Evolutionary conservation across 257 asterid genomes (phyloP).

Genomic region (Eustoma russellianum): DNA sequence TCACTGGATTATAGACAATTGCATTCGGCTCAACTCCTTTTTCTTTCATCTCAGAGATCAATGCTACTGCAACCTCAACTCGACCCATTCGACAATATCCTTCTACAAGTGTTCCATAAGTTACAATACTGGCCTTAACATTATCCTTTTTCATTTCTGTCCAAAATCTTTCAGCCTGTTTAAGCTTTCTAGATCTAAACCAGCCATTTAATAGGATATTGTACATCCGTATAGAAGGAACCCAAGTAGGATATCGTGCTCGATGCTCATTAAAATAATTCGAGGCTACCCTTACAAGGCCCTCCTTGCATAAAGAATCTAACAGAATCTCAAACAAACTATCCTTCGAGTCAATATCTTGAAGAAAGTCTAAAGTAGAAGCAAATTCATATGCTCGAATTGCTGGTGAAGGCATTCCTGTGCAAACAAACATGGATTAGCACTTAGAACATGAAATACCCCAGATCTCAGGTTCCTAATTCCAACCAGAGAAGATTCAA

Average conservation of each 20-base stretch:
- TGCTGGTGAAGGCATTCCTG: conserved; percentile 59
- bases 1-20: conserved; percentile 61
- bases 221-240: conserved; percentile 39
- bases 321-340: conserved; percentile 51
- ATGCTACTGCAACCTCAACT: conserved; percentile 51
- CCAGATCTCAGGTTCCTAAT: not conserved
- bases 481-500: no score
- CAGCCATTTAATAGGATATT: conserved; percentile 76
- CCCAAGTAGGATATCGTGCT: conserved; percentile 44
- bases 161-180: conserved; percentile 54
- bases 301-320: conserved; percentile 81
- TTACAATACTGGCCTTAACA: conserved; percentile 50
- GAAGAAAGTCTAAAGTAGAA: conserved; percentile 30
- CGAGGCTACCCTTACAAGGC: conserved; percentile 57
- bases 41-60: conserved; percentile 49
- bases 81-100: conserved; percentile 60
- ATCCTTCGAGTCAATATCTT: conserved; percentile 19
- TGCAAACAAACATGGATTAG: not conserved
- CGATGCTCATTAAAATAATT: conserved; percentile 37
- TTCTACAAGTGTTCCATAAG: conserved; percentile 80
- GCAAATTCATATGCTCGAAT: conserved; percentile 59
- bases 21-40: conserved; percentile 58
- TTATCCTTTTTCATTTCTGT: conserved; percentile 50
- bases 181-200: conserved; percentile 53
- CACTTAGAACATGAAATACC: not conserved